A percentile compares a stretch with the other conserved stretches of the same genome.
phyloP scores from a whole-genome alignment of 805 yeast genomes.

The Saturnispora hagleri region DNA sequence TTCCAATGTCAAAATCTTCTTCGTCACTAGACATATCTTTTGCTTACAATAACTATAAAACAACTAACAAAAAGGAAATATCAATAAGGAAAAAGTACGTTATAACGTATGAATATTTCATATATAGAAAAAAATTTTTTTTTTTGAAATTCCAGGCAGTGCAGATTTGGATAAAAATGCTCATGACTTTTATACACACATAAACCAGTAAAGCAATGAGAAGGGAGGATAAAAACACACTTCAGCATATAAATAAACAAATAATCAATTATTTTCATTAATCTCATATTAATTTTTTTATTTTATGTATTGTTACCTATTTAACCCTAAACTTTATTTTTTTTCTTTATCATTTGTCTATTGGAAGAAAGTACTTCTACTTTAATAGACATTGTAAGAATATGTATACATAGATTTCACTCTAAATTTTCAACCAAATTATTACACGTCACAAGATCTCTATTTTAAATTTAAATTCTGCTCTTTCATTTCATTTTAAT shows the following conservation, averaged over 20 bases:
- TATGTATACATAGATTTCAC: background rate
- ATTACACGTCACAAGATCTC: background rate
- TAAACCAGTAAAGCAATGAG: background rate
- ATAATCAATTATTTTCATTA: background rate
- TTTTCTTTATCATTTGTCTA: background rate
- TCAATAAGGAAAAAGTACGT: background rate
- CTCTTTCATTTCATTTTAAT: background rate
- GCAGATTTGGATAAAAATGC: background rate
- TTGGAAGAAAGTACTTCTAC: background rate
- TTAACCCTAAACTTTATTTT: background rate
- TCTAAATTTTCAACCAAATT: background rate
- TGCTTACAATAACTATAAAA: conserved; percentile 10
- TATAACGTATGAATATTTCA: background rate
- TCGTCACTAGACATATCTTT: conserved; percentile 12
- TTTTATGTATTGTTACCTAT: background rate
- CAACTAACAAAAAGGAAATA: conserved; percentile 5
- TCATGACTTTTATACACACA: background rate
- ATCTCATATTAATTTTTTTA: background rate
- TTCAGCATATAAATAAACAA: background rate
- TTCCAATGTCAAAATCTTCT: conserved; percentile 53
- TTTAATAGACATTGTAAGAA: background rate
- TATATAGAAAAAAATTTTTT: background rate
- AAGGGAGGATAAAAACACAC: background rate
- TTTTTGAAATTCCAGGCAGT: background rate
- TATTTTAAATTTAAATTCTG: background rate